Percentiles rank a stretch among this genome's conserved stretches.
These are phyloP conservation scores for Trichoderma erinaceum DNA, from an alignment of 495 filamentous ascomycete species.

Conservation along the genomic window DNA sequence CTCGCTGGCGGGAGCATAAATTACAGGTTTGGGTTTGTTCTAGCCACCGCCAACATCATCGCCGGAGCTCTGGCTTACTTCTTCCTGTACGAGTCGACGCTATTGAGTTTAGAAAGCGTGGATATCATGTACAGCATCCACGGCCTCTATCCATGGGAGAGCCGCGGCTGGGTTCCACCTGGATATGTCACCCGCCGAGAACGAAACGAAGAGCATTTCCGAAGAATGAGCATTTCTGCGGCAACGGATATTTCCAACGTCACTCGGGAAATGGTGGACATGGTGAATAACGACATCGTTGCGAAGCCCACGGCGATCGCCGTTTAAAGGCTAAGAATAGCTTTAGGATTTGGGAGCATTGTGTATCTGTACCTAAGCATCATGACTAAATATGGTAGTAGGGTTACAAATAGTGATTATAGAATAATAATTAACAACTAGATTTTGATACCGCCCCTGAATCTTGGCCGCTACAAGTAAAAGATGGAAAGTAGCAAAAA, in stretches of 20 bases:
- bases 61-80: constrained; percentile 66
- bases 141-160: constrained; percentile 61
- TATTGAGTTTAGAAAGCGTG: constrained; percentile 64
- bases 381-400: neutral
- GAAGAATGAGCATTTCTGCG: neutral
- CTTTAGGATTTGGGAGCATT: neutral
- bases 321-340: neutral
- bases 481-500: neutral
- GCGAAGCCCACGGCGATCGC: neutral
- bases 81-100: constrained; percentile 68
- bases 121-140: constrained; percentile 66
- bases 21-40: constrained; percentile 75
- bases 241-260: neutral
- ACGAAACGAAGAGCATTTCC: constrained; percentile 23
- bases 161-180: constrained; percentile 51
- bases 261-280: constrained; percentile 1
- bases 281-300: neutral
- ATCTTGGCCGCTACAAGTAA: neutral
- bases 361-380: neutral
- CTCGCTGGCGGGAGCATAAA: constrained; percentile 63
- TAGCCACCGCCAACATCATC: constrained; percentile 61
- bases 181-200: constrained; percentile 30
- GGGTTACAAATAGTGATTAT: neutral
- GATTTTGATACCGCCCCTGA: neutral
- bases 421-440: neutral